A percentile compares a stretch with the other conserved stretches of the same genome.
Conservation (phyloP, 192 early-diverging fungal genomes). For the Diversispora epigaea region DNA sequence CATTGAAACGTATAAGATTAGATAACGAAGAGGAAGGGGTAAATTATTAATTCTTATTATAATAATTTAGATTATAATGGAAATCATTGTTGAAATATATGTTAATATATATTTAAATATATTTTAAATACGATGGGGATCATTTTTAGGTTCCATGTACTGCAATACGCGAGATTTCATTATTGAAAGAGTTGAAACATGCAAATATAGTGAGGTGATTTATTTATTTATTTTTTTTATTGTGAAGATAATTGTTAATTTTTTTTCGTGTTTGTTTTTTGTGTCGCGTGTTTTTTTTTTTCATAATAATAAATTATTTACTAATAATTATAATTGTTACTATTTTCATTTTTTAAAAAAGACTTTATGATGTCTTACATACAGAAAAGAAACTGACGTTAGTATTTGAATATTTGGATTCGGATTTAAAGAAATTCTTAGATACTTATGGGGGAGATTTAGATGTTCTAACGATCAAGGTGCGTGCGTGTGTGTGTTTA, state of each 20-base stretch:
- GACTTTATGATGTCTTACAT: conserved; percentile 94
- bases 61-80: too few relatives aligned
- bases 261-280: background rate
- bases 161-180: conserved; percentile 82
- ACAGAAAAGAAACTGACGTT: conserved; percentile 97
- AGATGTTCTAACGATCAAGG: conserved; percentile 81
- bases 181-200: conserved; percentile 84
- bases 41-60: background rate
- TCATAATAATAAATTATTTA: too few relatives aligned
- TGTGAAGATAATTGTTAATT: background rate
- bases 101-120: too few relatives aligned
- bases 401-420: conserved; percentile 98
- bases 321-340: background rate
- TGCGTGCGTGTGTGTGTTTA: conserved; percentile 32
- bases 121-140: background rate
- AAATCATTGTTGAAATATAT: too few relatives aligned
- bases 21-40: conserved; percentile 91
- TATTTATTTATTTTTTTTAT: conserved; percentile 9
- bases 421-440: conserved; percentile 98
- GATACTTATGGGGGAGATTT: conserved; percentile 84
- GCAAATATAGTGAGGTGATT: conserved; percentile 78
- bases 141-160: conserved; percentile 71
- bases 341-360: conserved; percentile 17
- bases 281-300: too few relatives aligned
- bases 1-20: conserved; percentile 89